These are phyloP conservation scores for Immersiella caudata DNA, from an alignment of 495 filamentous ascomycete genomes.

Conservation along the genomic window DNA sequence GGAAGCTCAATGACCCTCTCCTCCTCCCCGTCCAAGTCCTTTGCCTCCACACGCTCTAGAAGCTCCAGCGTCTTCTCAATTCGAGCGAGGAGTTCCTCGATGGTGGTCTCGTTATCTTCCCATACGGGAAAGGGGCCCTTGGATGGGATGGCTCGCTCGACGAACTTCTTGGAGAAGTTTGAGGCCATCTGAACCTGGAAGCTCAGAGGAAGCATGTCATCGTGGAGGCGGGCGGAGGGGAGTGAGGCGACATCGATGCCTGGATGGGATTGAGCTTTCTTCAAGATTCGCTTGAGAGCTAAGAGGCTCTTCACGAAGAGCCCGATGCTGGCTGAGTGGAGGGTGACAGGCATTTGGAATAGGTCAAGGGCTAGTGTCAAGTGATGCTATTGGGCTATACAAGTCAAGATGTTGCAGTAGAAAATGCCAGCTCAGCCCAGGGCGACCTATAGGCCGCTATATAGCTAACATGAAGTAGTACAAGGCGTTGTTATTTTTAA, in stretches of 20 bases:
- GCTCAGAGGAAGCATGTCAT: conserved; percentile 13
- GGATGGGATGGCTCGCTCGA: not conserved
- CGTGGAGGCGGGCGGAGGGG: not conserved
- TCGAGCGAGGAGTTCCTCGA: not conserved
- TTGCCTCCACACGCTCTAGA: not conserved
- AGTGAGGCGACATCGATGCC: conserved; percentile 24
- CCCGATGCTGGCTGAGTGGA: conserved; percentile 35
- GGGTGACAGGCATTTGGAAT: conserved; percentile 24
- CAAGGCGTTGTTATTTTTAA: not conserved
- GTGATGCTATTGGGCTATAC: too few relatives aligned
- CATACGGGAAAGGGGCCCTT: not conserved
- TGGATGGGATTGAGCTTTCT: conserved; percentile 29
- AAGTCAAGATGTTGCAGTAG: too few relatives aligned
- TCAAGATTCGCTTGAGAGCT: conserved; percentile 31
- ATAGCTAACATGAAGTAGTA: not conserved
- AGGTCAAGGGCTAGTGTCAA: not conserved
- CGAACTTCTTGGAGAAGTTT: not conserved
- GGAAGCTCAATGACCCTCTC: not conserved
- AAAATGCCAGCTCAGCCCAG: too few relatives aligned
- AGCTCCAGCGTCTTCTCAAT: conserved; percentile 1
- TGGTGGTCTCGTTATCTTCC: conserved; percentile 9
- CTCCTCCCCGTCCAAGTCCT: not conserved
- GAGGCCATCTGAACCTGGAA: conserved; percentile 8
- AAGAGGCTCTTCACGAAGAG: conserved; percentile 28
- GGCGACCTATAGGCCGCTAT: too few relatives aligned